Evolutionary conservation across 495 filamentous ascomycete species (phyloP).

Genomic region (Aspergillus kassunensis): DNA sequence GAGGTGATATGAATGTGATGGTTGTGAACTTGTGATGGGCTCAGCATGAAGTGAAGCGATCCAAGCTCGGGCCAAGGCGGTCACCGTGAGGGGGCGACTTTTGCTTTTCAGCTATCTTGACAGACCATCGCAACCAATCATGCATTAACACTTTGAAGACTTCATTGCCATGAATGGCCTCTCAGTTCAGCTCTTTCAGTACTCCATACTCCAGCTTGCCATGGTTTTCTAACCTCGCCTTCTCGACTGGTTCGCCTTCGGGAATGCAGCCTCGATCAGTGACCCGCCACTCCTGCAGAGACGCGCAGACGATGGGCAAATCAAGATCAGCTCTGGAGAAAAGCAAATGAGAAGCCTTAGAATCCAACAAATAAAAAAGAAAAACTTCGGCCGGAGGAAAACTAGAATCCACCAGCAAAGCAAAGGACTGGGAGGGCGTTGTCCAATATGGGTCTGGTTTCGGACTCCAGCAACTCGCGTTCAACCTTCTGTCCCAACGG

Average conservation of each 20-base stretch:
- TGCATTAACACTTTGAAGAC: too few species aligned
- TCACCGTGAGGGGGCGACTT: not conserved
- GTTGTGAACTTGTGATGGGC: conserved; percentile 3
- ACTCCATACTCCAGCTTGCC: too few species aligned
- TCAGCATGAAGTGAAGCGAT: not conserved
- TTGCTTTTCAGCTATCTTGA: conserved; percentile 12
- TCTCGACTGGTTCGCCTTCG: conserved; percentile 23
- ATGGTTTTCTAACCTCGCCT: conserved; percentile 19
- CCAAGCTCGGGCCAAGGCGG: conserved; percentile 2
- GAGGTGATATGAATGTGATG: not conserved
- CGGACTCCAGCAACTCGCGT: conserved; percentile 11
- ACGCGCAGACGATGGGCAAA: conserved; percentile 22
- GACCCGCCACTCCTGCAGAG: conserved; percentile 40
- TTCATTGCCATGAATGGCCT: too few species aligned
- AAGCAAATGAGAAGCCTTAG: conserved; percentile 16
- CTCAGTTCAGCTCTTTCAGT: conserved; percentile 18
- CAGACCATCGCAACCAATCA: not conserved
- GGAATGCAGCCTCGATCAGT: conserved; percentile 25
- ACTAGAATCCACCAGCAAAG: conserved; percentile 12
- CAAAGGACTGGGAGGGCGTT: conserved; percentile 2
- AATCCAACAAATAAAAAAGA: conserved; percentile 15
- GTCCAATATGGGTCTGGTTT: not conserved
- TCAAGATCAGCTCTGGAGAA: conserved; percentile 17
- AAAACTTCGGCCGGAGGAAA: conserved; percentile 6
- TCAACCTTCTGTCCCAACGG: conserved; percentile 14